Base-by-base conservation (phyloP, 192 early-diverging fungal species). In the Phlyctochytrium bullatum region DNA sequence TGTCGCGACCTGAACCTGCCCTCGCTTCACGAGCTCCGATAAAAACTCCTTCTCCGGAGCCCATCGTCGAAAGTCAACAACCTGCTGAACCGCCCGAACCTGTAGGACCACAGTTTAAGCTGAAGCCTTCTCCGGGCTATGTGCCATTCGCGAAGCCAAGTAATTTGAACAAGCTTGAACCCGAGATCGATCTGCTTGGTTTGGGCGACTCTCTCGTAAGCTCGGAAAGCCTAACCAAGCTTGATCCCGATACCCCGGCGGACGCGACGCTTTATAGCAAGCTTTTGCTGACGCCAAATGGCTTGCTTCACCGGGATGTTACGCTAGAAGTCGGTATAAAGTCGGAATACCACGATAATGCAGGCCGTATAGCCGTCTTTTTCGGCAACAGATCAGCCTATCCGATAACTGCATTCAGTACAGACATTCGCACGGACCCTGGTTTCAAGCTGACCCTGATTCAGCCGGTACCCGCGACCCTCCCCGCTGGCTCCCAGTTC, bases 301-400 rank as follows among this genome's bases (percentile, higher is more conserved):
- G 98, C 2, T 88, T 99, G 0, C 69, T 99, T 33, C 95, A 92
- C 72, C 94, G 97, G 75, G 93, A 97, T 71, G 79, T 80, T 3
- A 87, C 88, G 61, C 70, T 98, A 47, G 94, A 97, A 65, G 85
- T 99, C 28, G 93, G 94, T 12, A 62, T 98, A 57, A 95, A 98
- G 62, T 88, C 91, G 0, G 96, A 98, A 68, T 99, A 95, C 73
- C 93, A 97, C 71, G 86, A 86, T 20, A 85, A 92, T 10, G 79
- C 91, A 1, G 97, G 96, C 6, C 87, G 95, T 16, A 62, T 99
- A 24, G 96, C 92, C 56, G 67, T 99, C 28, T 99, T 93, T 65
- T 84, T 92, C 59, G 90, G 91, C 31, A 99, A 99, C 83, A 93
- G 93, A 68, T 86, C 91, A 0, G 82, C 85, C 2, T 78, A 77